Evolutionary conservation across 257 asterid species (phyloP).

Genomic region (Solanum verrucosum): DNA sequence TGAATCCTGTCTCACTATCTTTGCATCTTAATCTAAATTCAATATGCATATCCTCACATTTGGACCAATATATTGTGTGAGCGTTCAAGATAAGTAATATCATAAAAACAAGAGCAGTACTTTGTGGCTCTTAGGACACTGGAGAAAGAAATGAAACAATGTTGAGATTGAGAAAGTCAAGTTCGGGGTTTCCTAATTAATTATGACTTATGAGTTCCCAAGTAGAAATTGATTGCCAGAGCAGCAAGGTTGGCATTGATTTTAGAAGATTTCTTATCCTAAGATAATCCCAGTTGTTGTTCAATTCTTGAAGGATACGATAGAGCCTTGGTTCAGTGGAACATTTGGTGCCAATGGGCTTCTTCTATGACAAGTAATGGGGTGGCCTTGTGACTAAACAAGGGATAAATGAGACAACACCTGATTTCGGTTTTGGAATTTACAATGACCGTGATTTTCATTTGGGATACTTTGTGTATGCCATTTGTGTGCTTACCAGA

Average conservation of each 20-base stretch:
- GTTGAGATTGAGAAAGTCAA: background rate
- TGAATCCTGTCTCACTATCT: background rate
- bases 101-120: background rate
- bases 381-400: conserved; percentile 85
- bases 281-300: conserved; percentile 54
- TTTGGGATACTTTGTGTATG: conserved; percentile 77
- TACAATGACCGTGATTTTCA: conserved; percentile 83
- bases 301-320: conserved; percentile 62
- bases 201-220: background rate
- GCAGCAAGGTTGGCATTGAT: conserved; percentile 85
- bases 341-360: conserved; percentile 63
- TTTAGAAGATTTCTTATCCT: conserved; percentile 52
- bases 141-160: background rate
- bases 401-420: conserved; percentile 63
- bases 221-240: conserved; percentile 56
- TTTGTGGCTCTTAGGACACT: background rate
- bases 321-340: conserved; percentile 84
- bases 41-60: background rate
- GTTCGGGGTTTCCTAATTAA: background rate
- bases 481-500: conserved; percentile 69
- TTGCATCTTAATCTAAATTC: background rate
- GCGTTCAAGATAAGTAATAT: background rate
- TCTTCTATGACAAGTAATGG: conserved; percentile 72
- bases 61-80: background rate
- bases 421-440: conserved; percentile 86